These are phyloP conservation scores for Trichothecium sympodiale DNA, from an alignment of 2,329 filamentous ascomycete genomes.

Conservation along the genomic window DNA sequence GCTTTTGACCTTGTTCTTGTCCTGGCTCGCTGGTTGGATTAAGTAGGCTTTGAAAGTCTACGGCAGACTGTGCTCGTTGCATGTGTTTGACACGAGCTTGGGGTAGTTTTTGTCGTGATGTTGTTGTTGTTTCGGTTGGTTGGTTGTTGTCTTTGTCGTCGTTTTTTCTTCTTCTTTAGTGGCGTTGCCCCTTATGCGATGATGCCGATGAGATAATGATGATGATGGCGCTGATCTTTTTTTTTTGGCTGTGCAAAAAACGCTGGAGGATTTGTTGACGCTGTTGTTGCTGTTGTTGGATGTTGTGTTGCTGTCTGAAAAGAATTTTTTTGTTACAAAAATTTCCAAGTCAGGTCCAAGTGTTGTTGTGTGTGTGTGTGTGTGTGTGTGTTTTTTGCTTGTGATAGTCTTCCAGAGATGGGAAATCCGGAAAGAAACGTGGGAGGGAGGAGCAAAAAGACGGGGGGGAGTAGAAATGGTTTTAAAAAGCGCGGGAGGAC, in stretches of 20 bases:
- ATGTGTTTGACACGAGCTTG: slow-evolving; percentile 44
- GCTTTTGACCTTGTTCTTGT: slow-evolving; percentile 17
- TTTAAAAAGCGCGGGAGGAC: slow-evolving; percentile 6
- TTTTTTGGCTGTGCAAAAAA: no score
- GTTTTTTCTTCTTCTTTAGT: no score
- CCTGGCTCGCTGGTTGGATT: slow-evolving; percentile 36
- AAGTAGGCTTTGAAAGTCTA: slow-evolving; percentile 66
- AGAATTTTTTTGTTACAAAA: no score
- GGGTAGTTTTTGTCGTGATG: background rate
- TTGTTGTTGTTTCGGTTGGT: background rate
- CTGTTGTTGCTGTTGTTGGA: no score
- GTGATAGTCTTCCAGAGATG: background rate
- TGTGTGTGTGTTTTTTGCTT: background rate
- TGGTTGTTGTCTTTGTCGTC: background rate
- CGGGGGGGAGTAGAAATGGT: slow-evolving; percentile 4
- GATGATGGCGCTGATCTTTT: no score
- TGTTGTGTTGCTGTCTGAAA: no score
- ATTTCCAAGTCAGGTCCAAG: background rate
- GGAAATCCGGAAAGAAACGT: slow-evolving; percentile 1
- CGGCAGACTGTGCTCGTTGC: slow-evolving; percentile 62
- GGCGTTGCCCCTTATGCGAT: no score
- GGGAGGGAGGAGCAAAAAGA: background rate
- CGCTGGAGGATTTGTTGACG: no score
- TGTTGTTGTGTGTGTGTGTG: background rate
- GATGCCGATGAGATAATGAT: no score